phyloP scores from a whole-genome alignment of 2,329 filamentous ascomycete species.

The Fragosphaeria purpurea region DNA sequence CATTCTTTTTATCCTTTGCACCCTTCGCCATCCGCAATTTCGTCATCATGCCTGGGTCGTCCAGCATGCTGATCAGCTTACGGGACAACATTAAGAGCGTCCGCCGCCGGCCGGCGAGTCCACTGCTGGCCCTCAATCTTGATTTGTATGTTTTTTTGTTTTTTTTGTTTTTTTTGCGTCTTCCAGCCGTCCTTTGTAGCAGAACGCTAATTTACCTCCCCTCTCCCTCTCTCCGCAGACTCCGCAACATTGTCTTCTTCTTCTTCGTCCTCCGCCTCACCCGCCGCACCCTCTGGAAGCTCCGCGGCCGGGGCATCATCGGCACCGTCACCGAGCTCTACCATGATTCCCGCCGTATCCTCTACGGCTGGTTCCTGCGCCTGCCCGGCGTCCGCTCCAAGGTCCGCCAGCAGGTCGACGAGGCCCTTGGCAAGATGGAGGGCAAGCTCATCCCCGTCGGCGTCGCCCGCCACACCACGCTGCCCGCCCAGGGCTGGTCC shows the following conservation, averaged over 20 bases:
- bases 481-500: slow-evolving; percentile 78
- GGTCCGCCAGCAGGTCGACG: slow-evolving; percentile 74
- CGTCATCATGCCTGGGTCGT: slow-evolving; percentile 51
- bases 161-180: neutral
- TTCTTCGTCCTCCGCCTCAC: slow-evolving; percentile 79
- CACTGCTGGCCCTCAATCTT: slow-evolving; percentile 52
- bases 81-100: slow-evolving; percentile 55
- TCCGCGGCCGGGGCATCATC: slow-evolving; percentile 79
- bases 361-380: slow-evolving; percentile 78
- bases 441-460: slow-evolving; percentile 69
- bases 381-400: slow-evolving; percentile 77
- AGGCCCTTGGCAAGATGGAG: slow-evolving; percentile 71
- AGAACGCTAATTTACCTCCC: too few relatives aligned
- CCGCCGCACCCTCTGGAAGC: slow-evolving; percentile 69
- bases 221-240: slow-evolving; percentile 31
- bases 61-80: slow-evolving; percentile 61
- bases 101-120: slow-evolving; percentile 46
- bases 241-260: slow-evolving; percentile 81
- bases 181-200: too few relatives aligned
- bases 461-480: slow-evolving; percentile 54
- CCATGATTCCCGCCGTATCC: slow-evolving; percentile 55
- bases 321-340: slow-evolving; percentile 71
- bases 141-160: slow-evolving; percentile 49
- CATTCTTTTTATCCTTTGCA: neutral
- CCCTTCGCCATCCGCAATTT: neutral